phyloP scores from a whole-genome alignment of 2,329 filamentous ascomycete species.

The Claviceps sp. region DNA sequence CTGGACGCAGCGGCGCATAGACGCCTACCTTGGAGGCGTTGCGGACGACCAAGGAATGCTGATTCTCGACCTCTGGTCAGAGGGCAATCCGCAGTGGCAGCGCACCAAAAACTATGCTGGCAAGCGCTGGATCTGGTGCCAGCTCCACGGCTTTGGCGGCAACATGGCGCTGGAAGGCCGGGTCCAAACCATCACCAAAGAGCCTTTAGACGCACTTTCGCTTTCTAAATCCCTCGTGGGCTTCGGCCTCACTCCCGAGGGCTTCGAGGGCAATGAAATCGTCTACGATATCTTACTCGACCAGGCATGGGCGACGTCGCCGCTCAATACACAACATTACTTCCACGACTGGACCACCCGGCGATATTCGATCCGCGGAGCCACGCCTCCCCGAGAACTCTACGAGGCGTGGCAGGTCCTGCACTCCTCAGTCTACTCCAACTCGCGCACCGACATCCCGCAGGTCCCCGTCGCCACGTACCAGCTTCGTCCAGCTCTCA shows the following conservation, averaged over 20 bases:
- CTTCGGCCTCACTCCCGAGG: conserved; percentile 34
- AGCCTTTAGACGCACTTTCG: conserved; percentile 29
- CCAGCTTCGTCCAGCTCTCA: conserved; percentile 29
- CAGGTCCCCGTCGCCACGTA: conserved; percentile 32
- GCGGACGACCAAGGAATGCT: conserved; percentile 30
- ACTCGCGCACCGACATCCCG: conserved; percentile 27
- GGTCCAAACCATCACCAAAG: conserved; percentile 32
- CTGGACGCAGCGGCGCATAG: conserved; percentile 30
- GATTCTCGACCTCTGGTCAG: conserved; percentile 36
- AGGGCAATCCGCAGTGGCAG: conserved; percentile 36
- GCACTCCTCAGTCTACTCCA: conserved; percentile 33
- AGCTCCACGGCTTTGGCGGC: conserved; percentile 36
- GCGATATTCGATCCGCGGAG: conserved; percentile 22
- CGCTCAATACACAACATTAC: conserved; percentile 30
- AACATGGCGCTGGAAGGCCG: conserved; percentile 37
- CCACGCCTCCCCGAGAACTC: conserved; percentile 10
- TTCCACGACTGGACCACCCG: conserved; percentile 31
- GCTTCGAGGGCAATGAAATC: conserved; percentile 39
- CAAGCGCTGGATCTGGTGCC: conserved; percentile 41
- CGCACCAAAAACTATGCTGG: conserved; percentile 35
- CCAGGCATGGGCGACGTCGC: conserved; percentile 31
- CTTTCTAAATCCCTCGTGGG: conserved; percentile 30
- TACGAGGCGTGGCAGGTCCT: conserved; percentile 33
- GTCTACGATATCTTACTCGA: conserved; percentile 36
- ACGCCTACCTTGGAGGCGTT: conserved; percentile 35